Conservation (phyloP, 257 asterid species). For the Jasminum sambac region DNA sequence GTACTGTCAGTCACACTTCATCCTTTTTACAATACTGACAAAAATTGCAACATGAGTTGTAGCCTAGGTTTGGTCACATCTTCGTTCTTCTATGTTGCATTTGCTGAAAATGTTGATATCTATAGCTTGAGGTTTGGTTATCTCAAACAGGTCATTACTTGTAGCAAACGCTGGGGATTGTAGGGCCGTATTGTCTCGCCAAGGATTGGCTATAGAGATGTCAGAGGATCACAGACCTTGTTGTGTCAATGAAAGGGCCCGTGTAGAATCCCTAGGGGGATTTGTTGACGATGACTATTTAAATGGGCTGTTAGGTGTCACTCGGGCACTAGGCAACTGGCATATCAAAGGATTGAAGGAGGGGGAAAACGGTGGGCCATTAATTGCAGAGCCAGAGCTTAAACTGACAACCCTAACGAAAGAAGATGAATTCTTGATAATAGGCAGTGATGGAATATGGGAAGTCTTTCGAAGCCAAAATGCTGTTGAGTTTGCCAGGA, state of each 20-base stretch:
- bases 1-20: too few relatives aligned
- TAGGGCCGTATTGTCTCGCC: conserved; percentile 79
- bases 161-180: conserved; percentile 97
- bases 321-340: conserved; percentile 92
- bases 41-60: not conserved
- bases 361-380: conserved; percentile 61
- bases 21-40: too few relatives aligned
- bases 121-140: not conserved
- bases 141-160: conserved; percentile 64
- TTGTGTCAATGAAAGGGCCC: conserved; percentile 52
- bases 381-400: conserved; percentile 91
- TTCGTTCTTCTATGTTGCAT: not conserved
- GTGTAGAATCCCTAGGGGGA: conserved; percentile 82
- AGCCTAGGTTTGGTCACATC: not conserved
- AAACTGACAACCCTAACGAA: conserved; percentile 59
- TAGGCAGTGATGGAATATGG: conserved; percentile 89
- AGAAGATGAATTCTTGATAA: conserved; percentile 87
- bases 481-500: conserved; percentile 78
- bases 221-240: conserved; percentile 82
- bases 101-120: not conserved
- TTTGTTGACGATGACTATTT: conserved; percentile 69
- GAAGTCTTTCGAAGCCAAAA: conserved; percentile 82
- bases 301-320: conserved; percentile 73
- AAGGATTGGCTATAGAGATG: conserved; percentile 81
- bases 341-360: conserved; percentile 85